phyloP scores from a whole-genome alignment of 2,329 filamentous ascomycete genomes.

The Sporothrix brunneoviolacea region DNA sequence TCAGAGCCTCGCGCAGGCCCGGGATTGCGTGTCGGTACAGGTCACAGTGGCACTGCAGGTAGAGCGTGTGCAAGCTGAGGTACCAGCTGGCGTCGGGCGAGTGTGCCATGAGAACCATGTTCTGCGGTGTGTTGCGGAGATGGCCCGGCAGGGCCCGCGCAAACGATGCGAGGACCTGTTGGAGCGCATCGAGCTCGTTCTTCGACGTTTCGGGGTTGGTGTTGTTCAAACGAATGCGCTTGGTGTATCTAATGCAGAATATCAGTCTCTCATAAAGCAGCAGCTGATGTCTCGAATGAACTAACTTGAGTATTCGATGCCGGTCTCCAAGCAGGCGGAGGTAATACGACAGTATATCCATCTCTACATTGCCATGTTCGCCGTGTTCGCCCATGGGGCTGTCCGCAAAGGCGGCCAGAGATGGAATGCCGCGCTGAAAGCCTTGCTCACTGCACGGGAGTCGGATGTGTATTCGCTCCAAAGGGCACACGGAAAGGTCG shows the following conservation, averaged over 20 bases:
- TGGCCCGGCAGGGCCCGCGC: background rate
- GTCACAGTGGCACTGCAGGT: constrained; percentile 6
- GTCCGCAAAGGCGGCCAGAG: background rate
- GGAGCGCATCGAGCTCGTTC: background rate
- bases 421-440: constrained; percentile 4
- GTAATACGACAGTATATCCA: constrained; percentile 5
- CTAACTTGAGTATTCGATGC: too few relatives aligned
- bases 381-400: too few relatives aligned
- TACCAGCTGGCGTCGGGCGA: constrained; percentile 2
- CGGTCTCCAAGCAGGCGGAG: background rate
- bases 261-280: too few relatives aligned
- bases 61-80: constrained; percentile 3
- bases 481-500: constrained; percentile 24
- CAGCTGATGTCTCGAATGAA: too few relatives aligned
- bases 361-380: background rate
- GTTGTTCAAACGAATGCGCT: background rate
- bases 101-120: constrained; percentile 4
- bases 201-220: background rate
- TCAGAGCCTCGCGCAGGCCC: constrained; percentile 4
- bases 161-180: background rate
- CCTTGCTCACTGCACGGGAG: constrained; percentile 8
- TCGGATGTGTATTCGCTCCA: constrained; percentile 19
- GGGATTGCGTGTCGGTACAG: constrained; percentile 5
- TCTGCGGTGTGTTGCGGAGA: background rate
- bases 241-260: constrained; percentile 6